phyloP scores from a whole-genome alignment of 2,329 filamentous ascomycete species.

The Fusarium acutatum region DNA sequence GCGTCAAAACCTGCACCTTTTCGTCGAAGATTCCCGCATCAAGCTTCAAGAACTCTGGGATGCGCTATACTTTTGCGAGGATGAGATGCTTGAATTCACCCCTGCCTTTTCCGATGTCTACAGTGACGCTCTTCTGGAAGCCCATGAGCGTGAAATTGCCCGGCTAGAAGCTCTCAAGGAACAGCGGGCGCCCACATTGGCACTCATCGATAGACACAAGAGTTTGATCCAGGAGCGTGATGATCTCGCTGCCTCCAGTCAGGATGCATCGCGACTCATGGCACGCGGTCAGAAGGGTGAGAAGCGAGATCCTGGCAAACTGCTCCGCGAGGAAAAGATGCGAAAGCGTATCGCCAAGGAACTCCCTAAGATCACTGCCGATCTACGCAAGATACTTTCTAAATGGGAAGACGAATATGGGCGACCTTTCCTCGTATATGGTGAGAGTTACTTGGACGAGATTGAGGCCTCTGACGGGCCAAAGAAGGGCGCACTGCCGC shows the following conservation, averaged over 20 bases:
- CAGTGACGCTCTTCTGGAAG: slow-evolving; percentile 92
- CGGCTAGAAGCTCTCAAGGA: slow-evolving; percentile 84
- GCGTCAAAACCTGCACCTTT: slow-evolving; percentile 91
- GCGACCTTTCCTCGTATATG: slow-evolving; percentile 90
- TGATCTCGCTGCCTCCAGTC: slow-evolving; percentile 87
- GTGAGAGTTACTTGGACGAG: slow-evolving; percentile 87
- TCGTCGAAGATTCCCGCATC: slow-evolving; percentile 92
- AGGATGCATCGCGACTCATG: slow-evolving; percentile 94
- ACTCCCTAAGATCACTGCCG: slow-evolving; percentile 86
- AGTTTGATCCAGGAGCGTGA: slow-evolving; percentile 85
- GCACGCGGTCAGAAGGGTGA: slow-evolving; percentile 91
- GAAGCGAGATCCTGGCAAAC: slow-evolving; percentile 90
- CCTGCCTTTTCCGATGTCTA: slow-evolving; percentile 97
- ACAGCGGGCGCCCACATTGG: slow-evolving; percentile 84
- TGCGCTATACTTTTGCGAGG: slow-evolving; percentile 90
- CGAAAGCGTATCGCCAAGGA: slow-evolving; percentile 97
- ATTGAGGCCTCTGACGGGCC: slow-evolving; percentile 69
- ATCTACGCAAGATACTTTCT: slow-evolving; percentile 84
- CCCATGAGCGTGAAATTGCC: slow-evolving; percentile 90
- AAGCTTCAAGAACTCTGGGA: slow-evolving; percentile 97
- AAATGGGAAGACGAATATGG: slow-evolving; percentile 94
- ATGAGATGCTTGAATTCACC: slow-evolving; percentile 98
- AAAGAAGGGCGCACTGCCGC: slow-evolving; percentile 60
- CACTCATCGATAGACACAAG: slow-evolving; percentile 84
- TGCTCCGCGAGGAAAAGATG: slow-evolving; percentile 97